A percentile compares a stretch with the other conserved stretches of the same genome.
Conservation (phyloP, 352 stramenopile species). For the Saprolegnia parasitica region DNA sequence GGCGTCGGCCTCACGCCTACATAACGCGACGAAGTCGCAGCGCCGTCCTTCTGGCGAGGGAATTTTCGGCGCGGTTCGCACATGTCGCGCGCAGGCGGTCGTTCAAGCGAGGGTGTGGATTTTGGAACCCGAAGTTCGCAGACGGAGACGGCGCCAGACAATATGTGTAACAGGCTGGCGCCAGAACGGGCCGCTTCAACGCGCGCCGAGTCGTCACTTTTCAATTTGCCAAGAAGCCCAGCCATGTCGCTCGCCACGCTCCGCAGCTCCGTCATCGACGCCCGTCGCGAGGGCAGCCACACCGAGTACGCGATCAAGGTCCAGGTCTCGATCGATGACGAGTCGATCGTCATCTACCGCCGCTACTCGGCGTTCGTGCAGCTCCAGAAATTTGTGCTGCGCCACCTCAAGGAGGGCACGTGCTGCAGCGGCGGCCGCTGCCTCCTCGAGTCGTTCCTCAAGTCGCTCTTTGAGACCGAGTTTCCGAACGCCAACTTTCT, state of each 20-base stretch:
- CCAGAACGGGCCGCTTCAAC: neutral
- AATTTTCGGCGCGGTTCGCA: neutral
- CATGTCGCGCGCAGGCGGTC: neutral
- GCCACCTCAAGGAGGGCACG: conserved; percentile 57
- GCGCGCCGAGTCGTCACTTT: neutral
- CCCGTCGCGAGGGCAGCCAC: conserved; percentile 65
- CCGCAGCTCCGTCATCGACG: conserved; percentile 61
- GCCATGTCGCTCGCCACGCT: conserved; percentile 48
- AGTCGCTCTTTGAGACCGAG: conserved; percentile 69
- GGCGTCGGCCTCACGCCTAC: too few species aligned
- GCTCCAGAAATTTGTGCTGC: conserved; percentile 64
- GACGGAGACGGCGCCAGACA: neutral
- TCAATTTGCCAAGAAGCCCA: conserved; percentile 17
- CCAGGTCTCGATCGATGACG: conserved; percentile 51
- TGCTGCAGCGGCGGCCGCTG: conserved; percentile 68
- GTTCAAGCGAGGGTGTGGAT: neutral
- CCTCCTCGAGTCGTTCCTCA: conserved; percentile 61
- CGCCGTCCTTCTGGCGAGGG: too few species aligned
- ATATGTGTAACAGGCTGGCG: conserved; percentile 13
- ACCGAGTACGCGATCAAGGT: conserved; percentile 84
- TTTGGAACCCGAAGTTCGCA: conserved; percentile 19
- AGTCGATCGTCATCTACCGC: conserved; percentile 67
- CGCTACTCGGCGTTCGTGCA: conserved; percentile 83
- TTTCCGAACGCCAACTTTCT: conserved; percentile 69
- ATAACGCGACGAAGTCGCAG: too few species aligned